phyloP scores from a whole-genome alignment of 2,329 filamentous ascomycete species.

The Endoconidiophora polonica region DNA sequence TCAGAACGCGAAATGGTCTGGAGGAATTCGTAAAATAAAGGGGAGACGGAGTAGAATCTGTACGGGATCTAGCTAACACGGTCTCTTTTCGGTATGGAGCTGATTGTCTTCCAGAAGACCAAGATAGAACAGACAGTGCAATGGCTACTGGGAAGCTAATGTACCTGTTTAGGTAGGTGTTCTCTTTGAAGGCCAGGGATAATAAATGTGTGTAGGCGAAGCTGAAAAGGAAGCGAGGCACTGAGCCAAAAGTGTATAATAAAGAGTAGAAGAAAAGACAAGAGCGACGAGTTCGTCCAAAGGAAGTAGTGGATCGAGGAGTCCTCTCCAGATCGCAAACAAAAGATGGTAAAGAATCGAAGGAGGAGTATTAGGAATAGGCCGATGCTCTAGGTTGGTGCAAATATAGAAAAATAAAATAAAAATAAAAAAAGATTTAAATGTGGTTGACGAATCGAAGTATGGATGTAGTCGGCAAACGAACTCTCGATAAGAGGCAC shows the following conservation, averaged over 20 bases:
- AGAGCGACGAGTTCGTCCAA: not conserved
- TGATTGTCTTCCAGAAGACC: constrained; percentile 3
- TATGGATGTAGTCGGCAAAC: too few relatives aligned
- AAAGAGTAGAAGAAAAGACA: not conserved
- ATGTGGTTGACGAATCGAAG: too few relatives aligned
- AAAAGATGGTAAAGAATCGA: not conserved
- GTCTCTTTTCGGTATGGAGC: too few relatives aligned
- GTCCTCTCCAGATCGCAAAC: not conserved
- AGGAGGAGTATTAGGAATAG: not conserved
- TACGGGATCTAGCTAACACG: too few relatives aligned
- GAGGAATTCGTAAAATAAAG: too few relatives aligned
- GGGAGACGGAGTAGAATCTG: too few relatives aligned
- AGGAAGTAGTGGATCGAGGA: too few relatives aligned
- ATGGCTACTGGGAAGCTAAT: constrained; percentile 8
- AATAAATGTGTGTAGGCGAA: not conserved
- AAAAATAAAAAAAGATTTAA: too few relatives aligned
- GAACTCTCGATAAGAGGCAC: too few relatives aligned
- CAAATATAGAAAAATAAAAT: not conserved
- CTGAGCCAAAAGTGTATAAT: not conserved
- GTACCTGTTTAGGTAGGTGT: too few relatives aligned
- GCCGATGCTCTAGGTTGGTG: not conserved
- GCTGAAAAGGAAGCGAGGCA: not conserved
- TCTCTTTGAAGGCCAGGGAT: too few relatives aligned
- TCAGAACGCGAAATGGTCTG: too few relatives aligned
- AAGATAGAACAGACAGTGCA: not conserved